Conservation (phyloP, 768 basidiomycete species). For the Leccinum disarticulatum region DNA sequence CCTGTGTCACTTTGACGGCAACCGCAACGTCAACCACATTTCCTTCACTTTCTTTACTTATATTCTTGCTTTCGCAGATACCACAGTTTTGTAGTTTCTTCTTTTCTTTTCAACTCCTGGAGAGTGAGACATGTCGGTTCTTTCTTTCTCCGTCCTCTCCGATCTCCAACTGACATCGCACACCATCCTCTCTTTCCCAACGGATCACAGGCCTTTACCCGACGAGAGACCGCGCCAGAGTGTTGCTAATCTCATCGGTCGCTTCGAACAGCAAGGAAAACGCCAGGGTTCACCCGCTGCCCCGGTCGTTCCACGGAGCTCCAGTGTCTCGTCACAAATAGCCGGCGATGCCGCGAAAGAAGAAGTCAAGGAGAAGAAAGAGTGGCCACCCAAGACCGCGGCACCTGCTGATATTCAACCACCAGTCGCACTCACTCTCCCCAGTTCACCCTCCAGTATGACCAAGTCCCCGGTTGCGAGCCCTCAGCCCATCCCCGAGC, state of each 20-base stretch:
- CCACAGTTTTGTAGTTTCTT: conserved; percentile 14
- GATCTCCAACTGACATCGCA: conserved; percentile 16
- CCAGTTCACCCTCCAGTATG: conserved; percentile 31
- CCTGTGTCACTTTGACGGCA: conserved; percentile 17
- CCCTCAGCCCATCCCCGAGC: conserved; percentile 33
- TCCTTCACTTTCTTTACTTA: conserved; percentile 5
- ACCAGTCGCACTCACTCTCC: conserved; percentile 35
- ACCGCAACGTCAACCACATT: conserved; percentile 30
- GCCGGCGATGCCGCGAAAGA: conserved; percentile 65
- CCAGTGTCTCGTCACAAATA: conserved; percentile 65
- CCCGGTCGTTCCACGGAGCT: conserved; percentile 51
- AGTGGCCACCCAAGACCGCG: conserved; percentile 68
- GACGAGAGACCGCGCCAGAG: conserved; percentile 86
- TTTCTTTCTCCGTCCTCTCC: neutral
- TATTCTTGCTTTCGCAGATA: conserved; percentile 9
- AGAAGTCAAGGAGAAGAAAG: conserved; percentile 67
- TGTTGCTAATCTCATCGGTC: conserved; percentile 88
- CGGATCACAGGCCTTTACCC: conserved; percentile 66
- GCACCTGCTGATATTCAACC: conserved; percentile 37
- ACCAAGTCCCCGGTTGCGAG: conserved; percentile 22
- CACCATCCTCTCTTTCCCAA: conserved; percentile 6
- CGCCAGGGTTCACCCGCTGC: conserved; percentile 45
- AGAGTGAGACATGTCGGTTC: conserved; percentile 28
- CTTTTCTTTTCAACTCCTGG: conserved; percentile 19
- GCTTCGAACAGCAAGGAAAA: conserved; percentile 82